Percentiles rank a stretch among this genome's conserved stretches.
Evolutionary conservation across 2,329 filamentous ascomycete genomes (phyloP).

Genomic region (Capronia coronata): DNA sequence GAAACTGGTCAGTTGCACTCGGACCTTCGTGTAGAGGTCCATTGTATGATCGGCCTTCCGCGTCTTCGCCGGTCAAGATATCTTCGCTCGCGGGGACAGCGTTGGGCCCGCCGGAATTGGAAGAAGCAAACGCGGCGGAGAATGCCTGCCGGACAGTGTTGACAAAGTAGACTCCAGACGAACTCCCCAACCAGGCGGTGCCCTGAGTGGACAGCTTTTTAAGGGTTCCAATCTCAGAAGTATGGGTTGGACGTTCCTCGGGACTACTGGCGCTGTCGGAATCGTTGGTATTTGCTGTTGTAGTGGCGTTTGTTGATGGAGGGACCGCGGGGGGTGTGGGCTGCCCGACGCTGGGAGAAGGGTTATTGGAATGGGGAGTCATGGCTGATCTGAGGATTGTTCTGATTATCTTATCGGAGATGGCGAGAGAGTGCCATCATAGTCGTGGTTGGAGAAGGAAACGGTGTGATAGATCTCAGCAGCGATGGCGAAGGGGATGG

Average conservation of each 20-base stretch:
- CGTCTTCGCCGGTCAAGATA: constrained; percentile 29
- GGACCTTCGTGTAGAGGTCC: constrained; percentile 24
- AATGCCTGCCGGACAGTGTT: constrained; percentile 51
- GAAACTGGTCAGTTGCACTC: constrained; percentile 27
- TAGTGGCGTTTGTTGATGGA: constrained; percentile 12
- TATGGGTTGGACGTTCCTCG: constrained; percentile 28
- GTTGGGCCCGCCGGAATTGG: constrained; percentile 19
- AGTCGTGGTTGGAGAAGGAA: not conserved
- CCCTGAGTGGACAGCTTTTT: constrained; percentile 40
- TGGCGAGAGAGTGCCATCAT: not conserved
- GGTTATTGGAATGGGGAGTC: constrained; percentile 21
- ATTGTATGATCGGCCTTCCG: constrained; percentile 27
- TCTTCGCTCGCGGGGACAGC: constrained; percentile 29
- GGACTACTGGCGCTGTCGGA: constrained; percentile 22
- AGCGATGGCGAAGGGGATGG: not conserved
- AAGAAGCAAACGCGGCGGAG: constrained; percentile 33
- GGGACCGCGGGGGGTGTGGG: constrained; percentile 21
- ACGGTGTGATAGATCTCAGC: not conserved
- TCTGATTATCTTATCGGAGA: not conserved
- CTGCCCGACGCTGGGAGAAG: constrained; percentile 22
- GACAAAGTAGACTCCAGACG: constrained; percentile 49
- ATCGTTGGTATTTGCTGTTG: constrained; percentile 18
- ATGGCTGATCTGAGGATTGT: constrained; percentile 4
- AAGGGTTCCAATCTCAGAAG: constrained; percentile 40
- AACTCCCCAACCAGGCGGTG: constrained; percentile 49